phyloP scores from a whole-genome alignment of 805 yeast genomes.

The Limtongia smithiae region DNA sequence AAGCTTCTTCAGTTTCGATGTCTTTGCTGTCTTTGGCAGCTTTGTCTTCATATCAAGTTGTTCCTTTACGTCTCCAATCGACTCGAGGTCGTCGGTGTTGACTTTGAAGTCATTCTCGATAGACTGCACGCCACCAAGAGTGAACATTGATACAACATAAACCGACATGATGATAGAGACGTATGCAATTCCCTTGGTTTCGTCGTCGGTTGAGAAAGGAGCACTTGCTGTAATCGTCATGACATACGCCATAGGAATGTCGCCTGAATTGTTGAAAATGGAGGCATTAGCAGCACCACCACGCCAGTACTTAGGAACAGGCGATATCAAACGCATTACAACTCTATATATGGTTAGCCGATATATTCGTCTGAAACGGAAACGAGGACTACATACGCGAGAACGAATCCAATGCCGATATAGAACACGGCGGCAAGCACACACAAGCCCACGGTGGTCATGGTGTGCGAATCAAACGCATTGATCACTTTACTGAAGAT shows the following conservation, averaged over 20 bases:
- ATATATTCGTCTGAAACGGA: neutral
- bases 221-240: conserved; percentile 61
- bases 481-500: conserved; percentile 69
- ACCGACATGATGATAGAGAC: conserved; percentile 72
- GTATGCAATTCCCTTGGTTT: conserved; percentile 76
- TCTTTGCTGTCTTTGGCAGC: conserved; percentile 20
- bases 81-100: conserved; percentile 4
- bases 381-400: conserved; percentile 34
- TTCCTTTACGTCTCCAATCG: conserved; percentile 2
- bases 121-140: conserved; percentile 68
- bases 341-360: conserved; percentile 24
- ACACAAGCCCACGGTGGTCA: conserved; percentile 65
- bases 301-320: conserved; percentile 67
- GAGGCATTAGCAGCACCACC: conserved; percentile 76
- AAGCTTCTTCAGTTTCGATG: conserved; percentile 13
- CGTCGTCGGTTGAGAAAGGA: conserved; percentile 53
- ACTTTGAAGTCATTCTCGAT: conserved; percentile 66
- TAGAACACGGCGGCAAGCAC: conserved; percentile 48
- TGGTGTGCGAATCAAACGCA: conserved; percentile 63
- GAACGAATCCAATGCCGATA: conserved; percentile 46
- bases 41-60: conserved; percentile 1
- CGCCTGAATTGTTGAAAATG: conserved; percentile 73
- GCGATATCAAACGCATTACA: conserved; percentile 46
- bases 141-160: conserved; percentile 66
- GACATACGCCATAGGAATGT: conserved; percentile 77